Evolutionary conservation across 192 early-diverging fungal species (phyloP).

Genomic region (Dimargaris xerosporica): DNA sequence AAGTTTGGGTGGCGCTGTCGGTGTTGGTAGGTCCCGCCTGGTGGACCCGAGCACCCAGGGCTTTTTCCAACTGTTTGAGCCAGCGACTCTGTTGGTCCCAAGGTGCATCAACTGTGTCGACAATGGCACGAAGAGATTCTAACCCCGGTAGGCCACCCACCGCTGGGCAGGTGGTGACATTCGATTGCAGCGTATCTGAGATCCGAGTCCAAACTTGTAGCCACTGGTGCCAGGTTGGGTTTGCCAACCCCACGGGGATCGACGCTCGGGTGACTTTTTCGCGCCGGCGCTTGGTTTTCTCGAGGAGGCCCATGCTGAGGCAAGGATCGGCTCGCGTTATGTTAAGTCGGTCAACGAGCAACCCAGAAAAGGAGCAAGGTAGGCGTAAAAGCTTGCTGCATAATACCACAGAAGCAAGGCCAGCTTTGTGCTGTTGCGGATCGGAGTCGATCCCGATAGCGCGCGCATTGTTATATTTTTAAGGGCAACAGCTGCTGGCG

Average conservation of each 20-base stretch:
- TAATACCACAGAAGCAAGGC: too few species aligned
- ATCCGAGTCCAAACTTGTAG: not conserved
- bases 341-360: too few species aligned
- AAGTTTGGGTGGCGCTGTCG: too few species aligned
- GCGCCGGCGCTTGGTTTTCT: not conserved
- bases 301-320: not conserved
- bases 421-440: too few species aligned
- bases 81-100: constrained; percentile 6
- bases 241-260: not conserved
- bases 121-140: not conserved
- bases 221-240: not conserved
- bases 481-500: too few species aligned
- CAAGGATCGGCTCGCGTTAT: too few species aligned
- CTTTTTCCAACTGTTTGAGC: not conserved
- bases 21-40: too few species aligned
- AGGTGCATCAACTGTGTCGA: not conserved
- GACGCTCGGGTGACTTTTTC: not conserved
- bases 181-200: not conserved
- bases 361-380: too few species aligned
- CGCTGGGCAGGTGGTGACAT: not conserved
- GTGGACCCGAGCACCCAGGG: too few species aligned
- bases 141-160: not conserved
- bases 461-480: too few species aligned
- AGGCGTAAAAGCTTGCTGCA: too few species aligned
- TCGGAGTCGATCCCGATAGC: too few species aligned